phyloP scores from a whole-genome alignment of 768 basidiomycete species.

The Paxillus rubicundulus region DNA sequence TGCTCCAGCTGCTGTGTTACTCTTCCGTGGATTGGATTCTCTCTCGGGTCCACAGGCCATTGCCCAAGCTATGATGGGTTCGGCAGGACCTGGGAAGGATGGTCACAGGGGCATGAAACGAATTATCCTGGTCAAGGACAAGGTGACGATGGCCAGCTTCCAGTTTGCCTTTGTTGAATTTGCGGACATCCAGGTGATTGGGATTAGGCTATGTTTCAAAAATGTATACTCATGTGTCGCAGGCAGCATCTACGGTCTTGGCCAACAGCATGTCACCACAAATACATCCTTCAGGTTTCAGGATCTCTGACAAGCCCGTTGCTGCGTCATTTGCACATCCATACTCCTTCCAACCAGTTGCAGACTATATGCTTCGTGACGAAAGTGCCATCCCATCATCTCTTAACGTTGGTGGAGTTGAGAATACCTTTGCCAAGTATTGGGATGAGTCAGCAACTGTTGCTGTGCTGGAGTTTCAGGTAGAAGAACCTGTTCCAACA shows the following conservation, averaged over 20 bases:
- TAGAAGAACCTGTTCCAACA: constrained; percentile 50
- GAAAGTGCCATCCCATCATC: constrained; percentile 74
- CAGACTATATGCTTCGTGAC: constrained; percentile 71
- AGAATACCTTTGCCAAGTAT: constrained; percentile 77
- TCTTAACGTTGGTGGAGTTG: constrained; percentile 63
- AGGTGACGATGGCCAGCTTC: constrained; percentile 82
- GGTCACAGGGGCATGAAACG: constrained; percentile 86
- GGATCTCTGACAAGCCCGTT: constrained; percentile 84
- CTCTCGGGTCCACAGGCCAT: constrained; percentile 88
- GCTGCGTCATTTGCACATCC: constrained; percentile 93
- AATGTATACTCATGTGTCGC: constrained; percentile 10
- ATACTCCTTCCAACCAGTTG: constrained; percentile 81
- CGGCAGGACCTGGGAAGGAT: constrained; percentile 73
- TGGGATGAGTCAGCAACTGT: constrained; percentile 88
- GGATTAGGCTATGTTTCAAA: not conserved
- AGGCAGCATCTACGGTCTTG: constrained; percentile 83
- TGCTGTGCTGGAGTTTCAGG: constrained; percentile 75
- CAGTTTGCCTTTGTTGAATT: constrained; percentile 96
- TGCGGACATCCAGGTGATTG: constrained; percentile 69
- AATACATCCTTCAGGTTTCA: constrained; percentile 89
- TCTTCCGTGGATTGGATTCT: constrained; percentile 89
- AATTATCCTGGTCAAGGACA: constrained; percentile 87
- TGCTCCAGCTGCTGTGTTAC: constrained; percentile 73
- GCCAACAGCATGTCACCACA: constrained; percentile 85
- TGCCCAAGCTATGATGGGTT: constrained; percentile 75